A percentile compares a stretch with the other conserved stretches of the same genome.
Evolutionary conservation across 108 stramenopile species (phyloP).

Genomic region (Epithemia pelagica): DNA sequence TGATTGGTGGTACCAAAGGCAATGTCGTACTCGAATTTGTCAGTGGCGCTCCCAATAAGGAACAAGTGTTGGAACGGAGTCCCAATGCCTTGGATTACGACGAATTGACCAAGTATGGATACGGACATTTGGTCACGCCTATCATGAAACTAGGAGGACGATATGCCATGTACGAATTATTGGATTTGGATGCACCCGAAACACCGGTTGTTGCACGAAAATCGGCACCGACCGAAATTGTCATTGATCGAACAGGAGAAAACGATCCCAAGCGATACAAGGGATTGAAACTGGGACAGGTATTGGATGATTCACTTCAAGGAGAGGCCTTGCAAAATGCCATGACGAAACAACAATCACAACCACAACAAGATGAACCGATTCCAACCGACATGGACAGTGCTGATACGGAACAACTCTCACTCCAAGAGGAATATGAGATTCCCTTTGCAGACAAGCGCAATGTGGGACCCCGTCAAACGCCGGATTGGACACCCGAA

Average conservation of each 20-base stretch:
- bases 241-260: constrained; percentile 69
- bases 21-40: constrained; percentile 68
- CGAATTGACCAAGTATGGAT: constrained; percentile 67
- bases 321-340: constrained; percentile 56
- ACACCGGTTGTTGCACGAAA: constrained; percentile 10
- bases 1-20: constrained; percentile 72
- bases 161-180: constrained; percentile 59
- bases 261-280: constrained; percentile 63
- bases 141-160: constrained; percentile 77
- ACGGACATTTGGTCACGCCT: constrained; percentile 47
- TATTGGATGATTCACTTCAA: constrained; percentile 61
- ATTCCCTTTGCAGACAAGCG: constrained; percentile 69
- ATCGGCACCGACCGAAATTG: constrained; percentile 32
- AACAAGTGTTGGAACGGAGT: constrained; percentile 41
- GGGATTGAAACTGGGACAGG: constrained; percentile 67
- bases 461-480: constrained; percentile 60
- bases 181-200: constrained; percentile 51
- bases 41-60: constrained; percentile 66
- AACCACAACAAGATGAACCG: constrained; percentile 35
- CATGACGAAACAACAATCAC: constrained; percentile 37
- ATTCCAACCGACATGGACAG: no score
- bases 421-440: constrained; percentile 40
- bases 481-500: constrained; percentile 75
- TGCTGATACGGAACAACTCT: constrained; percentile 30
- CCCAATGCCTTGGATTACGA: constrained; percentile 76